Percentiles rank a stretch among this genome's conserved stretches.
phyloP scores from a whole-genome alignment of 345 rosid genomes.

The Camelina sativa region DNA sequence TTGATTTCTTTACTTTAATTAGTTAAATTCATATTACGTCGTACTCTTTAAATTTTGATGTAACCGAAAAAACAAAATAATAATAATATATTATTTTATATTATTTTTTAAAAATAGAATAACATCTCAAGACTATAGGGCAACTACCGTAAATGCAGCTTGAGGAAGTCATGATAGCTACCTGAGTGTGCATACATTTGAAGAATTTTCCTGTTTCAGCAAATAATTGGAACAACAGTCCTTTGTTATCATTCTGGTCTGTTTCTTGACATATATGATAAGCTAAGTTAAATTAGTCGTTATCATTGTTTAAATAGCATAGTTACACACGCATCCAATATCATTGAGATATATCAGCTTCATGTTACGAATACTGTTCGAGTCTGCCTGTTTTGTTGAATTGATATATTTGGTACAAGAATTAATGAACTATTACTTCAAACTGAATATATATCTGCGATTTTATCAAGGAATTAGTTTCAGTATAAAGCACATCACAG shows the following conservation, averaged over 20 bases:
- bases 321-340: too few relatives aligned
- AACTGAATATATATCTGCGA: too few relatives aligned
- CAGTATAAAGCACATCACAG: too few relatives aligned
- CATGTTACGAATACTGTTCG: not conserved
- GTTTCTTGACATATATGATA: constrained; percentile 19
- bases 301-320: too few relatives aligned
- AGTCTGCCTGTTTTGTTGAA: not conserved
- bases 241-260: not conserved
- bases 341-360: not conserved
- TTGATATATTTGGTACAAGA: not conserved
- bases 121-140: constrained; percentile 66
- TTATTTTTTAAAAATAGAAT: too few relatives aligned
- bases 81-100: too few relatives aligned
- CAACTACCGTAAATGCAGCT: constrained; percentile 42
- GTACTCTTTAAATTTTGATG: too few relatives aligned
- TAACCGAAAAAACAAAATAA: too few relatives aligned
- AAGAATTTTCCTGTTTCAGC: not conserved
- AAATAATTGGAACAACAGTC: constrained; percentile 3
- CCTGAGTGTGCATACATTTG: constrained; percentile 8
- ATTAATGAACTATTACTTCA: not conserved
- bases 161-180: constrained; percentile 42
- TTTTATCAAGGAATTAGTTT: too few relatives aligned
- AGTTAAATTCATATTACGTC: too few relatives aligned
- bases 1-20: too few relatives aligned
- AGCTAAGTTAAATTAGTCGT: too few relatives aligned